These are phyloP conservation scores for Kwoniella sp. DNA, from an alignment of 768 basidiomycete genomes.

Conservation along the genomic window DNA sequence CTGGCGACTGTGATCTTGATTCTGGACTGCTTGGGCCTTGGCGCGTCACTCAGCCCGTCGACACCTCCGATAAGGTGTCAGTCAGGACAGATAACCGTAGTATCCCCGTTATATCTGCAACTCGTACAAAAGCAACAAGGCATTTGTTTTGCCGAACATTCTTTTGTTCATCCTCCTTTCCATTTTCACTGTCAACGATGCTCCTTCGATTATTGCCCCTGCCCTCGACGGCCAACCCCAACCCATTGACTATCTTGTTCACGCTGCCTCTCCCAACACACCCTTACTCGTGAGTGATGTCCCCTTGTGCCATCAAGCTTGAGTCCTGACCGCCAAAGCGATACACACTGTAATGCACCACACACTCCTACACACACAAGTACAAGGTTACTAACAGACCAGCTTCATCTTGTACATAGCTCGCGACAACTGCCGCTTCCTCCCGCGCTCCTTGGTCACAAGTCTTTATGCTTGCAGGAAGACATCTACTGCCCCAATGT, in stretches of 20 bases:
- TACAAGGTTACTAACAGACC: not conserved
- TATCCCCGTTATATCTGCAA: not conserved
- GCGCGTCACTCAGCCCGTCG: too few relatives aligned
- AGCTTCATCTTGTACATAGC: conserved; percentile 13
- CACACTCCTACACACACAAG: too few relatives aligned
- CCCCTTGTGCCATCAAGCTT: not conserved
- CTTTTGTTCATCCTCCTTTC: conserved; percentile 1
- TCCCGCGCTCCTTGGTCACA: conserved; percentile 51
- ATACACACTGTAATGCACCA: too few relatives aligned
- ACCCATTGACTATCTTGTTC: conserved; percentile 58
- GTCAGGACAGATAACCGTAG: not conserved
- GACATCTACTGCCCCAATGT: conserved; percentile 54
- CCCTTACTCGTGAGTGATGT: conserved; percentile 49
- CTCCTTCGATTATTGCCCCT: conserved; percentile 55
- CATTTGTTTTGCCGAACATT: not conserved
- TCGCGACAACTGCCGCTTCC: conserved; percentile 53
- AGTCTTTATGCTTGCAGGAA: conserved; percentile 47
- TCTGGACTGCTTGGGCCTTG: not conserved
- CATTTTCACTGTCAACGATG: conserved; percentile 36
- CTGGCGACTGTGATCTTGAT: not conserved
- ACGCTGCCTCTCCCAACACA: conserved; percentile 52
- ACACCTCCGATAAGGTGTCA: not conserved
- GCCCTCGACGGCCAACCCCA: conserved; percentile 42
- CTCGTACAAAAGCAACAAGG: not conserved
- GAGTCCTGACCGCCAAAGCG: too few relatives aligned